Conservation (phyloP, 257 asterid species). For the Perilla frutescens region DNA sequence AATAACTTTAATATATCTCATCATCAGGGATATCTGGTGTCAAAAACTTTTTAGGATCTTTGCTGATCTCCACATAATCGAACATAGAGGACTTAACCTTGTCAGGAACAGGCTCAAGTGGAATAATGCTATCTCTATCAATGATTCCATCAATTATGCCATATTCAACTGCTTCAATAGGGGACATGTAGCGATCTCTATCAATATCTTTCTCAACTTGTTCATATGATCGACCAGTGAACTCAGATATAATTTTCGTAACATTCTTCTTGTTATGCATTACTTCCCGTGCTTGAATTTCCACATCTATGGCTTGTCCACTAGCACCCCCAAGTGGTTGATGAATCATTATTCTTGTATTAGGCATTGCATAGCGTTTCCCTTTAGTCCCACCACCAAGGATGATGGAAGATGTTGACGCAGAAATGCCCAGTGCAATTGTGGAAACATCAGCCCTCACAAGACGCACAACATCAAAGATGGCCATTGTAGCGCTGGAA, state of each 20-base stretch:
- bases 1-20: conserved; percentile 62
- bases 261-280: conserved; percentile 82
- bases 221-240: conserved; percentile 73
- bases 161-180: conserved; percentile 92
- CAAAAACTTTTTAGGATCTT: conserved; percentile 61
- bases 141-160: conserved; percentile 92
- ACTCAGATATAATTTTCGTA: conserved; percentile 62
- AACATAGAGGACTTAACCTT: conserved; percentile 67
- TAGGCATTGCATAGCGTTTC: conserved; percentile 96
- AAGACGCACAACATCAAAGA: conserved; percentile 68
- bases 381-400: conserved; percentile 97
- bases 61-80: conserved; percentile 62
- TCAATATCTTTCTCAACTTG: conserved; percentile 93
- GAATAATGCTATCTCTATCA: conserved; percentile 80
- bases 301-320: conserved; percentile 89
- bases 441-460: conserved; percentile 82
- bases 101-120: conserved; percentile 81
- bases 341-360: conserved; percentile 89
- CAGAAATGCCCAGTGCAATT: conserved; percentile 82
- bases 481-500: conserved; percentile 89
- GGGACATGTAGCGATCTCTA: conserved; percentile 93
- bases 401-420: conserved; percentile 92
- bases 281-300: conserved; percentile 89
- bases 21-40: conserved; percentile 85
- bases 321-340: conserved; percentile 97